Percentiles rank a stretch among this genome's conserved stretches.
These are phyloP conservation scores for Aspergillus candidus DNA, from an alignment of 2,329 filamentous ascomycete genomes.

Conservation along the genomic window DNA sequence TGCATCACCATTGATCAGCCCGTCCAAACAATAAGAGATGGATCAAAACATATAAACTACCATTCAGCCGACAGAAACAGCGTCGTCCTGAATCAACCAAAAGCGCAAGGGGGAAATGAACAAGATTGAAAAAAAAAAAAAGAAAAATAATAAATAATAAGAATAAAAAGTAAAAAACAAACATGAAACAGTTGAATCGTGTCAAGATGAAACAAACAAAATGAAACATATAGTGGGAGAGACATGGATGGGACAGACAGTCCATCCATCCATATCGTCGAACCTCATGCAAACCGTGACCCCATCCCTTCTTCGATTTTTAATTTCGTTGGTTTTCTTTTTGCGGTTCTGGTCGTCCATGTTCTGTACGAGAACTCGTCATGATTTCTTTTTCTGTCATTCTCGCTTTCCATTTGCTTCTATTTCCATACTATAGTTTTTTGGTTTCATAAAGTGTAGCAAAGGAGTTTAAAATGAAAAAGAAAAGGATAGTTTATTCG, in stretches of 20 bases:
- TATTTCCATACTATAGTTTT: no score
- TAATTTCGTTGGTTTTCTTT: no score
- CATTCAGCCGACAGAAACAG: conserved; percentile 1
- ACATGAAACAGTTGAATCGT: conserved; percentile 14
- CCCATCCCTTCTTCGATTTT: no score
- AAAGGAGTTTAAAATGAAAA: conserved; percentile 4
- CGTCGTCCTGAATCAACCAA: conserved; percentile 3
- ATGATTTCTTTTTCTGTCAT: no score
- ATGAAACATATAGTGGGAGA: conserved; percentile 8
- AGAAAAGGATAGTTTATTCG: conserved; percentile 16
- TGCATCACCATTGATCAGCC: conserved; percentile 14
- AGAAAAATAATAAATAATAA: conserved; percentile 3
- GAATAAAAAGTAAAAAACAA: conserved; percentile 14
- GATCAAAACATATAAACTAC: conserved; percentile 15
- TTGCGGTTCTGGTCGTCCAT: no score
- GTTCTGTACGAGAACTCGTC: no score
- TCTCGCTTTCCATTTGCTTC: no score
- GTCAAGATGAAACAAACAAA: conserved; percentile 17
- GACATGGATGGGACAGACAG: neutral
- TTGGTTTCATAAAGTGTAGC: neutral
- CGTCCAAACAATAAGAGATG: conserved; percentile 9
- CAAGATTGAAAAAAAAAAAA: conserved; percentile 2
- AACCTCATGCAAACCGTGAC: no score
- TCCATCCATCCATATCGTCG: neutral
- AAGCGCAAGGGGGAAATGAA: conserved; percentile 1